Base-by-base conservation (phyloP, 2,329 filamentous ascomycete genomes). In the Coniochaeta ligniaria region DNA sequence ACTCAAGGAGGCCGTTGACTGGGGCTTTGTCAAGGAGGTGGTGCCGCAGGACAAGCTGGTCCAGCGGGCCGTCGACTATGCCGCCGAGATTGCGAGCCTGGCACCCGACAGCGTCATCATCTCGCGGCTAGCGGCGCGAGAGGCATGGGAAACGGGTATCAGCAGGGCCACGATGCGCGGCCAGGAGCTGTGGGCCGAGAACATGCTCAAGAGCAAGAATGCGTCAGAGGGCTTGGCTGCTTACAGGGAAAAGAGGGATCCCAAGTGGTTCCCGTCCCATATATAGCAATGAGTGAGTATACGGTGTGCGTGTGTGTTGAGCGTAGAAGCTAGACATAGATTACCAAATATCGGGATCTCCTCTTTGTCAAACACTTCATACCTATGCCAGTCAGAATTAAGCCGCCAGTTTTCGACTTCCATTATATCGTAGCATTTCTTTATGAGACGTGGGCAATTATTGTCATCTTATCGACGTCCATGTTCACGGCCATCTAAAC, bases 31-130 rank as follows among this genome's bases (percentile, higher is more conserved):
- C 0, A 65, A 70, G 55, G 68, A 72, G 55, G 67, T 72, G 16
- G 69, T 70, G 33, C 66, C 70, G 0, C 66, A 68, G n/a, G 68
- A 71, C 1, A 66, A 64, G 57, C 60, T 74, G 2, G 54, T 75
- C 0, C 65, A 64, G 14, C 66, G 70, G 6, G 63, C 71, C 0
- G 36, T 75, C 5, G 66, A 71, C 22, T 69, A 74, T 26, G 72
- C 70, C 0, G 62, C 60, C 17, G 60, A 70, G 62, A 72, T 75
- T 38, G 69, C 71, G 5, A 62, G 63, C 2, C 58, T 71, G 47
- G 72, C 71, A 59, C 72, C 72, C 0, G 72, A 75, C 63, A 70
- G 70, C 59, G 67, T 73, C 22, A 68, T 74, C 58, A 69, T 74
- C 31, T 71, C 69, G 20, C 59, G 73, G 16, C 59, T 69, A 24